Conservation (phyloP, 2,329 filamentous ascomycete genomes). For the Ascochyta viciae-villosae region DNA sequence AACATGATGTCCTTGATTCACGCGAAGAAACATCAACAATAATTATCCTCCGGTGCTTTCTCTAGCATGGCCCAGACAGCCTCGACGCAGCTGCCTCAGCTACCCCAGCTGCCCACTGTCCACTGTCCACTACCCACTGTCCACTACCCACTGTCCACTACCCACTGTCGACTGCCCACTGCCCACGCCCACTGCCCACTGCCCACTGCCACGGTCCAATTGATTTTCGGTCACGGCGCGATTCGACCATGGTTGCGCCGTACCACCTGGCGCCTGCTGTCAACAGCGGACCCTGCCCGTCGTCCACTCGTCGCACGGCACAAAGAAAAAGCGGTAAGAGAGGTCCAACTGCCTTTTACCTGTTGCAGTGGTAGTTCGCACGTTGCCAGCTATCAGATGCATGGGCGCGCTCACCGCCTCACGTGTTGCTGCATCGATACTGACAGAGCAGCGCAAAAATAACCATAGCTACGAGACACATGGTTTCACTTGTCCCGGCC, state of each 20-base stretch:
- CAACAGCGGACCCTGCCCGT: slow-evolving; percentile 24
- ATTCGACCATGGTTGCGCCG: slow-evolving; percentile 25
- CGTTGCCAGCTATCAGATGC: slow-evolving; percentile 30
- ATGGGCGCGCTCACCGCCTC: slow-evolving; percentile 37
- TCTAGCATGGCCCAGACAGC: slow-evolving; percentile 10
- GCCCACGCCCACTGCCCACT: no score
- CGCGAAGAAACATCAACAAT: background rate
- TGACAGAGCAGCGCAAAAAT: slow-evolving; percentile 26
- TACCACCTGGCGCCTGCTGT: slow-evolving; percentile 28
- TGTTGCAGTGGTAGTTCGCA: slow-evolving; percentile 38
- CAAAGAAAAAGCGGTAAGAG: slow-evolving; percentile 46
- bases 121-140: no score
- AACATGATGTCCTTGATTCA: no score
- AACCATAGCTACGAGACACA: slow-evolving; percentile 6
- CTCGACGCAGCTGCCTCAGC: slow-evolving; percentile 26
- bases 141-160: no score
- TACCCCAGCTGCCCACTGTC: no score
- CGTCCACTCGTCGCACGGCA: slow-evolving; percentile 28
- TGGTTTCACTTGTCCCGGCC: slow-evolving; percentile 21
- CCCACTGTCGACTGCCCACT: no score
- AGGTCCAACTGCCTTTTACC: slow-evolving; percentile 32
- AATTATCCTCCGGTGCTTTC: background rate
- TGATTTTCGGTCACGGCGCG: slow-evolving; percentile 23
- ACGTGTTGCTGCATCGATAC: slow-evolving; percentile 21
- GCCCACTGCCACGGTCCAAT: slow-evolving; percentile 29